These are phyloP conservation scores for Basipetospora sp. DNA, from an alignment of 2,329 filamentous ascomycete genomes.

Conservation along the genomic window DNA sequence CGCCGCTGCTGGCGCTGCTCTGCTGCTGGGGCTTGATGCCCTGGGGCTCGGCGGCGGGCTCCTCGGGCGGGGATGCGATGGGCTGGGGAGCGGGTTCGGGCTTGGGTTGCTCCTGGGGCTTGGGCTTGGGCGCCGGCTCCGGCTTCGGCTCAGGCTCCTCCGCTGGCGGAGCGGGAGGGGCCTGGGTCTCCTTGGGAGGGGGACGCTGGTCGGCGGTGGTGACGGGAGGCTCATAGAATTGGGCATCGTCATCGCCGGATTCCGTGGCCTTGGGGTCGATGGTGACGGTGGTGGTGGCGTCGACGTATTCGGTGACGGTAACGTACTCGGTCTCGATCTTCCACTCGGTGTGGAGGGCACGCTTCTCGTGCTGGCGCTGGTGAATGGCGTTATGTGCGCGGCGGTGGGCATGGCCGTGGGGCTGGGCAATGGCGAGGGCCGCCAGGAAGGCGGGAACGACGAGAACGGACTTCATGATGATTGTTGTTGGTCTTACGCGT, in stretches of 20 bases:
- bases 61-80: slow-evolving; percentile 5
- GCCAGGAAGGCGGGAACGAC: slow-evolving; percentile 28
- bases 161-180: slow-evolving; percentile 3
- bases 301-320: slow-evolving; percentile 35
- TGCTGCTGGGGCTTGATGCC: slow-evolving; percentile 2
- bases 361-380: slow-evolving; percentile 3
- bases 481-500: too few species aligned
- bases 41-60: slow-evolving; percentile 7
- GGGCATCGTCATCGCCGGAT: slow-evolving; percentile 8
- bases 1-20: slow-evolving; percentile 12
- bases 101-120: slow-evolving; percentile 7
- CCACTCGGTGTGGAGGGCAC: slow-evolving; percentile 20
- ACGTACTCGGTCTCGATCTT: slow-evolving; percentile 20
- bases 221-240: slow-evolving; percentile 14
- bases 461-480: slow-evolving; percentile 29
- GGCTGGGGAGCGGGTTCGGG: slow-evolving; percentile 9
- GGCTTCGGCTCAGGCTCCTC: slow-evolving; percentile 8
- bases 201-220: neutral
- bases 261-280: slow-evolving; percentile 10
- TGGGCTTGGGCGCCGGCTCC: slow-evolving; percentile 9
- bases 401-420: slow-evolving; percentile 25
- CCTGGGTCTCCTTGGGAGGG: slow-evolving; percentile 5
- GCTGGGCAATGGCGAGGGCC: slow-evolving; percentile 34
- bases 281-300: slow-evolving; percentile 13
- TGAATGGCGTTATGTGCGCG: slow-evolving; percentile 17